Base-by-base conservation (phyloP, 768 basidiomycete species). In the Boletus coccyginus region DNA sequence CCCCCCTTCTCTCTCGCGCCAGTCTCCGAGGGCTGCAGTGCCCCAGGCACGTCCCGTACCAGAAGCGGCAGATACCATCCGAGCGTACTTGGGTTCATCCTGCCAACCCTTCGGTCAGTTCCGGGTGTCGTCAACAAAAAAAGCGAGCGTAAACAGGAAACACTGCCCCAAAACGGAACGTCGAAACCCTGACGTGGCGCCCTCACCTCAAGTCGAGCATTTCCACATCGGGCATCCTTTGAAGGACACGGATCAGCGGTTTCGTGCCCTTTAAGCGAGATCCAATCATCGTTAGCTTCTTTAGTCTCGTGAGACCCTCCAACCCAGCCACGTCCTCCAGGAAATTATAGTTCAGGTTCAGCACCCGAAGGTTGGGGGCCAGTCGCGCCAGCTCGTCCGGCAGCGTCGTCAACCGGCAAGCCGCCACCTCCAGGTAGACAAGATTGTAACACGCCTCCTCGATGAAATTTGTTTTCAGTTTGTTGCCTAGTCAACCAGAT, bases 281-380 rank as follows among this genome's bases (percentile, higher is more conserved):
- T 54, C 94, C 96, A 63, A 98, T 89, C 54, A 94, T 81, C 43
- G 85, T 92, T 66, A 98, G 74, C 77, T 92, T 94, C 61, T 84
- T 81, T 72, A 98, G 74, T 66, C 92, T 77, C 57, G 73, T 77
- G 58, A 98, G 78, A 13, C 90, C 92, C 50, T 81, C 80, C 55
- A 99, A 76, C 48, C 77, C 73, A 60, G 80, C 72, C 51, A 83
- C 74, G 73, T 90, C 86, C 63, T 94, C 85, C 70, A 98, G 69
- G 72, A 95, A 98, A 72, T 98, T 98, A 79, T 97, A 96, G 79
- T 98, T 96, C 62, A 98, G 82, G 78, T 98, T 98, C 73, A 98
- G 76, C 57, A 87, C 87, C 52, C 94, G 86, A 66, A 98, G 74
- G 72, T 95, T 97, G 33, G 97, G 96, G 46, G 86, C 75, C 53